A percentile compares a stretch with the other conserved stretches of the same genome.
Evolutionary conservation across 768 basidiomycete species (phyloP).

Genomic region (Macrolepiota fuliginosa): DNA sequence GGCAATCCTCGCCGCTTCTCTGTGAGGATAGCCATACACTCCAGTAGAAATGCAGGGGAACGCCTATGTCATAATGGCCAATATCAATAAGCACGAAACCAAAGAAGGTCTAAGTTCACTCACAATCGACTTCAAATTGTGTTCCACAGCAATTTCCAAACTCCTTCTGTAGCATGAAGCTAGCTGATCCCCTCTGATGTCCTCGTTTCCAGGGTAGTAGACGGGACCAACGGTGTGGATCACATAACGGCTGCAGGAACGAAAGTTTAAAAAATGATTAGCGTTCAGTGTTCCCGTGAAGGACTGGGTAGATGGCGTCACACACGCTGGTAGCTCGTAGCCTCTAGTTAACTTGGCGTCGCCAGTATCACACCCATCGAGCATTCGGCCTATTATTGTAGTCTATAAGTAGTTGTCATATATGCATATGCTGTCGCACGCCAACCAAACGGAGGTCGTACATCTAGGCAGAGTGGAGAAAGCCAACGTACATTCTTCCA

Average conservation of each 20-base stretch:
- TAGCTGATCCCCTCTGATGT: constrained; percentile 50
- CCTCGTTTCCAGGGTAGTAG: constrained; percentile 41
- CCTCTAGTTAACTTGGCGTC: constrained; percentile 79
- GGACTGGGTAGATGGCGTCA: constrained; percentile 14
- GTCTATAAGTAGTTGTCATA: not conserved
- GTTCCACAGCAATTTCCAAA: constrained; percentile 57
- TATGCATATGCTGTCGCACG: not conserved
- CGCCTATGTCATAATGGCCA: constrained; percentile 43
- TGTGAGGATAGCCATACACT: constrained; percentile 75
- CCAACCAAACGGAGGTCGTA: not conserved
- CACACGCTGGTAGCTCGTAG: constrained; percentile 75
- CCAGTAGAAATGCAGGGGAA: constrained; percentile 82
- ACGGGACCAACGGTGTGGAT: constrained; percentile 85
- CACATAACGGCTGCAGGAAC: constrained; percentile 51
- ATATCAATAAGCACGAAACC: not conserved
- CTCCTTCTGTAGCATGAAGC: constrained; percentile 68
- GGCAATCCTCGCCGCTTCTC: constrained; percentile 70
- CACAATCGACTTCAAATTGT: constrained; percentile 64
- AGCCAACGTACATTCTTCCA: constrained; percentile 61
- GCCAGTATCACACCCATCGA: constrained; percentile 71
- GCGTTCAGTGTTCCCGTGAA: not conserved
- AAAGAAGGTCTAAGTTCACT: constrained; percentile 20
- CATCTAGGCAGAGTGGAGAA: not conserved
- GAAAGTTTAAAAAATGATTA: not conserved
- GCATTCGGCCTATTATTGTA: constrained; percentile 46